Evolutionary conservation across 345 rosid species (phyloP).

Genomic region (Kernera saxatilis): DNA sequence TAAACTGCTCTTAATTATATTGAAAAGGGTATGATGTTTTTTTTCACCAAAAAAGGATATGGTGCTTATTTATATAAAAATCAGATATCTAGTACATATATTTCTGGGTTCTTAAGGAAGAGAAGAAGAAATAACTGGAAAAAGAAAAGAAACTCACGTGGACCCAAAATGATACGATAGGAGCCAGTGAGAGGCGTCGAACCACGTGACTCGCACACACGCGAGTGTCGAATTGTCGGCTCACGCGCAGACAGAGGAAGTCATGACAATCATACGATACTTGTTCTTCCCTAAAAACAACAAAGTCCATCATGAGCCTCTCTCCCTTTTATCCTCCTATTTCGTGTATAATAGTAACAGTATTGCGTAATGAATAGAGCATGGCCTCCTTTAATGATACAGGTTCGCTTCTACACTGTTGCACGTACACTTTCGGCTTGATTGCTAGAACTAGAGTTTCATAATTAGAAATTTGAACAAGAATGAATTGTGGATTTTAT

Average conservation of each 20-base stretch:
- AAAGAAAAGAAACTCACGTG: slow-evolving; percentile 22
- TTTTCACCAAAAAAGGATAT: no score
- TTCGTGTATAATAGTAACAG: neutral
- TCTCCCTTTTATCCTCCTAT: neutral
- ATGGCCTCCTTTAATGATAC: slow-evolving; percentile 11
- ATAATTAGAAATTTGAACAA: no score
- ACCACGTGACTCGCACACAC: slow-evolving; percentile 17
- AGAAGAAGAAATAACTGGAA: slow-evolving; percentile 14
- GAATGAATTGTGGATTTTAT: no score
- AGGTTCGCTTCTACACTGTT: neutral
- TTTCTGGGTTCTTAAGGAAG: no score
- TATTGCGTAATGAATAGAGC: slow-evolving; percentile 5
- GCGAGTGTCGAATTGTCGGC: slow-evolving; percentile 31
- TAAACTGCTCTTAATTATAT: no score
- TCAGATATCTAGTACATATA: no score
- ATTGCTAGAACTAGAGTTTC: no score
- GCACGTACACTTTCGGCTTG: slow-evolving; percentile 29
- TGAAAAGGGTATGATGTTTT: no score
- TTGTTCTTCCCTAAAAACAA: slow-evolving; percentile 23
- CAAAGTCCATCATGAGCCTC: slow-evolving; percentile 12
- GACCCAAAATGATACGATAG: slow-evolving; percentile 13
- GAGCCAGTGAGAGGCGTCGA: slow-evolving; percentile 6
- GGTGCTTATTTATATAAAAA: no score
- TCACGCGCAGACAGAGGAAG: slow-evolving; percentile 34
- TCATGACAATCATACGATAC: slow-evolving; percentile 35